Base-by-base conservation (phyloP, 1,284 basidiomycete species). In the Xerocomus minutiporus region DNA sequence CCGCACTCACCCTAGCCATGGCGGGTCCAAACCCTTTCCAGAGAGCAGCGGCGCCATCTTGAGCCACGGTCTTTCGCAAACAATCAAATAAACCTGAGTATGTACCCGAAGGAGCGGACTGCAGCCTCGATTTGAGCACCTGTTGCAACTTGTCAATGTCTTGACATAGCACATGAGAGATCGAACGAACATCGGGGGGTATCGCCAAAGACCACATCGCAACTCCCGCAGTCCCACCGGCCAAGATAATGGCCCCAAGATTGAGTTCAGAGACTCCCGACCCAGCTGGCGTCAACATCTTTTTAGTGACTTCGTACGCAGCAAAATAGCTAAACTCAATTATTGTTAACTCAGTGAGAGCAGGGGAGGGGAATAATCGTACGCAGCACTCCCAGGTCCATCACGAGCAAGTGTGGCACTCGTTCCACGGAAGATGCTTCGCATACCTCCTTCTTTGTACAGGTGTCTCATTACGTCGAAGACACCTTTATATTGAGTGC, bases 11-110 rank as follows among this genome's bases (percentile, higher is more conserved):
- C 66, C 93, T 76, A 48, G 84, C 88, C 93, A 98, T 98, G 17
- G 96, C 96, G 25, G 97, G 97, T 49, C 92, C 95, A 67, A 98
- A 93, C 26, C 96, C 97, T 74, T 91, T 97, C 91, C 95, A 99
- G 31, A 99, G 77, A 6, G 96, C 95, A 38, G 75, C 77, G 25
- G 91, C 76, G 46, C 97, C 97, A 71, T 98, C 95, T 54, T 79
- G 80, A n/a, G 91, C 90, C 59, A 99, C 89, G 5, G 94, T 93
- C 75, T 97, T 93, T 50, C 86, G 77, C 31, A 89, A 84, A 67
- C 97, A 99, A 71, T 99, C 97, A 55, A 97, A 62, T 68, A 99
- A 83, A 38, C 97, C 94, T 45, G 84, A 86, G 75, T 99, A 99
- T 12, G 94, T 97, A 26, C 97, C 97, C 5, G 87, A 85, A 23